Percentiles rank a stretch among this genome's conserved stretches.
Evolutionary conservation across 2,329 filamentous ascomycete genomes (phyloP).

Genomic region (Colletotrichum noveboracense): DNA sequence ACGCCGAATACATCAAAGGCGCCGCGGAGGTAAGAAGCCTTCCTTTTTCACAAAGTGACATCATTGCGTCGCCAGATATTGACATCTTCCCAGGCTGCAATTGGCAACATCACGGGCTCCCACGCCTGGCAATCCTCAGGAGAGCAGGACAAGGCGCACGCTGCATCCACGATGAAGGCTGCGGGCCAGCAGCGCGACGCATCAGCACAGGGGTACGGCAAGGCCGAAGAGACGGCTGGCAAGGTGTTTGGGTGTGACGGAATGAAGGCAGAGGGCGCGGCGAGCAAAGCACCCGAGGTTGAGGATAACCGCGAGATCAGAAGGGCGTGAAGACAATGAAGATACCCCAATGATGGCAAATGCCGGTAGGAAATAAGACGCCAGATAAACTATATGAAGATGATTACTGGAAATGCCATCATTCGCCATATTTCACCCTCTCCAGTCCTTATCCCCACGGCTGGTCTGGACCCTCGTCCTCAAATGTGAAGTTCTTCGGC

Average conservation of each 20-base stretch:
- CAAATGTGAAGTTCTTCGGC: not conserved
- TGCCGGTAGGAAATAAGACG: too few relatives aligned
- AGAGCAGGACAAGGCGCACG: constrained; percentile 67
- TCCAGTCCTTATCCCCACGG: accelerated
- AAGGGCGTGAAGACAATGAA: not conserved
- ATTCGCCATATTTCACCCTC: not conserved
- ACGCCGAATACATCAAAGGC: constrained; percentile 73
- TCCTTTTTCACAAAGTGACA: not conserved
- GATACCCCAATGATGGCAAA: not conserved
- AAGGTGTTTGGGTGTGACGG: constrained; percentile 70
- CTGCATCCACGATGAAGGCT: constrained; percentile 66
- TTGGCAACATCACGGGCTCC: constrained; percentile 67
- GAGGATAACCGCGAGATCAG: not conserved
- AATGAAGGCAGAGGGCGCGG: constrained; percentile 68
- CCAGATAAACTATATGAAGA: too few relatives aligned
- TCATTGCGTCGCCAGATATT: not conserved
- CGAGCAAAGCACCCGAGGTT: constrained; percentile 44
- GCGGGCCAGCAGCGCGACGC: constrained; percentile 63
- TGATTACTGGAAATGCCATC: not conserved
- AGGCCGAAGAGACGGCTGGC: constrained; percentile 68
- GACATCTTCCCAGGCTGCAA: constrained; percentile 49
- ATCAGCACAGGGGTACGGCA: constrained; percentile 60
- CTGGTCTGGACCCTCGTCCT: not conserved
- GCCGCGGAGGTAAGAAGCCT: constrained; percentile 59
- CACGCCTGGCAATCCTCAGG: constrained; percentile 68